These are phyloP conservation scores for Colletotrichum nymphaeae DNA, from an alignment of 2,329 filamentous ascomycete species.

Conservation along the genomic window DNA sequence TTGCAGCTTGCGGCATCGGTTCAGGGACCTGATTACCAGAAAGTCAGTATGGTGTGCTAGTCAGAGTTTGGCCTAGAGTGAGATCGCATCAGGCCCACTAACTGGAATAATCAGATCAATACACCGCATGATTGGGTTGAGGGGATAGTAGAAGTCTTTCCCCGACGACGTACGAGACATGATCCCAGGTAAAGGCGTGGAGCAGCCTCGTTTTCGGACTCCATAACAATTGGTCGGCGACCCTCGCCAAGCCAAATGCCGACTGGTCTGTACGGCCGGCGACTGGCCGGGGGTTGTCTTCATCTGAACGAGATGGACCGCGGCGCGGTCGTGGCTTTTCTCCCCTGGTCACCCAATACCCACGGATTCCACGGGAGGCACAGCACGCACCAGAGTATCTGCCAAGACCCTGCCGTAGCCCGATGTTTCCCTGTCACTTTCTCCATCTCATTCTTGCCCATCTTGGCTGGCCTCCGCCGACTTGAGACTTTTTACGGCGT, in stretches of 20 bases:
- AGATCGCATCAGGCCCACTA: not conserved
- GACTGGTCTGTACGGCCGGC: slow-evolving; percentile 7
- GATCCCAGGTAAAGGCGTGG: not conserved
- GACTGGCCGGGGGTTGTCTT: slow-evolving; percentile 7
- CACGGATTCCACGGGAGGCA: slow-evolving; percentile 19
- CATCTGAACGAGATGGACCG: not conserved
- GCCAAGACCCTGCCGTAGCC: slow-evolving; percentile 14
- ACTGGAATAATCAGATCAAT: not conserved
- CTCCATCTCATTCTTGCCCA: not conserved
- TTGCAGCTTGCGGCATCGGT: not conserved
- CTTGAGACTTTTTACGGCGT: slow-evolving; percentile 1
- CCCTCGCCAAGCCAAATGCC: not conserved
- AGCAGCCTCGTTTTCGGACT: slow-evolving; percentile 21
- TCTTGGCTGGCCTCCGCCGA: not conserved
- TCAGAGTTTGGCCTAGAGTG: not conserved
- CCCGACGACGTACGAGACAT: not conserved
- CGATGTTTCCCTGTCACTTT: slow-evolving; percentile 1
- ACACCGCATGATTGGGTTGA: not conserved
- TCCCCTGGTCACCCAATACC: not conserved
- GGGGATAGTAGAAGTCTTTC: not conserved
- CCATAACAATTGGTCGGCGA: not conserved
- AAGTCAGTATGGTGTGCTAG: not conserved
- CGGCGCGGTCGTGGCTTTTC: slow-evolving; percentile 7
- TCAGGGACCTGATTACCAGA: not conserved
- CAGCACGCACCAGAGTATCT: not conserved